These are phyloP conservation scores for Candida nitratophila DNA, from an alignment of 805 yeast genomes.

Conservation along the genomic window DNA sequence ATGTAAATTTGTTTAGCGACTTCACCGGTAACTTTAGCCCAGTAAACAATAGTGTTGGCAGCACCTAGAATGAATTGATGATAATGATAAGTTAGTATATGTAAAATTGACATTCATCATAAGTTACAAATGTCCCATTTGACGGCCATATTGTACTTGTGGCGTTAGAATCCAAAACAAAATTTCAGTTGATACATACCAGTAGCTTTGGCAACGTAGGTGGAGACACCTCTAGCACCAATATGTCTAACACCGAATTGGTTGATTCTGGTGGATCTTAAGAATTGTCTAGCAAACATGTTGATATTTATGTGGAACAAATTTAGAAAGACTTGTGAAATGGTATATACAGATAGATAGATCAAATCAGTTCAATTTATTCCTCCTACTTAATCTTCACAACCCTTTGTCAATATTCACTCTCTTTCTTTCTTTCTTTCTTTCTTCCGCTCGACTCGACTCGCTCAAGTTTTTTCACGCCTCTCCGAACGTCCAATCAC, in stretches of 20 bases:
- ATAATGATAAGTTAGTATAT: neutral
- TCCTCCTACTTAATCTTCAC: neutral
- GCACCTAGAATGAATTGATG: constrained; percentile 13
- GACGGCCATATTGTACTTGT: too few species aligned
- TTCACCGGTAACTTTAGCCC: constrained; percentile 55
- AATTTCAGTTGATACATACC: too few species aligned
- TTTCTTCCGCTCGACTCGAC: neutral
- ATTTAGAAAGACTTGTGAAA: neutral
- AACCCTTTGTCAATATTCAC: too few species aligned
- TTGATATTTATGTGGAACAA: neutral
- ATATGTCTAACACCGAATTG: constrained; percentile 20
- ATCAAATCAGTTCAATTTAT: neutral
- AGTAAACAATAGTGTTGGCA: constrained; percentile 64
- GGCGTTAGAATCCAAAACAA: too few species aligned
- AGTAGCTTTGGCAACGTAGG: constrained; percentile 28
- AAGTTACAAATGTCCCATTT: too few species aligned
- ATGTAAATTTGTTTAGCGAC: constrained; percentile 70
- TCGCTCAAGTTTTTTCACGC: neutral
- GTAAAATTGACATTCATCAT: too few species aligned
- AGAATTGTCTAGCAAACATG: constrained; percentile 27
- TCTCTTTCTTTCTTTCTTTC: neutral
- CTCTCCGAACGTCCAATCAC: neutral
- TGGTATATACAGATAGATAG: too few species aligned
- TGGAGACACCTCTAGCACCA: constrained; percentile 33
- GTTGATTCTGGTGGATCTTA: constrained; percentile 17